Base-by-base conservation (phyloP, 2,329 filamentous ascomycete genomes). In the Neoarthrinium moseri region DNA sequence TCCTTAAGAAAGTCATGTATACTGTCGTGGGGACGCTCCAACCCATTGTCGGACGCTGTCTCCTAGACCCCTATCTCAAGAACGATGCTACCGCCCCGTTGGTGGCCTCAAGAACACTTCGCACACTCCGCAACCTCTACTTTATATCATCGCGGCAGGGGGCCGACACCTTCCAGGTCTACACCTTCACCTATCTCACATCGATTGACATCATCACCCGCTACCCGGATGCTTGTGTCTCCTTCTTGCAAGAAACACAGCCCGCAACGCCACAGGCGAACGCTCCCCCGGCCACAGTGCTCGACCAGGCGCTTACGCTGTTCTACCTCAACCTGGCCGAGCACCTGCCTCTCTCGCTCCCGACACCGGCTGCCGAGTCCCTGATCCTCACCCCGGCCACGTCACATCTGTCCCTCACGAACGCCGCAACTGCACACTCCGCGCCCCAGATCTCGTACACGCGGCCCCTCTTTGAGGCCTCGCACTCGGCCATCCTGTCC, bases 321-420 rank as follows among this genome's bases (percentile, higher is more conserved):
- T 96, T 89, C 70, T 95, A 95, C 67, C 78, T 96, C 51, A 94
- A 95, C 60, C 81, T 86, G 0, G 85, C 88, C 2, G 91, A 96
- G 63, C 89, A 95, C 63, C 83, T 96, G 49, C 84, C 89, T 0
- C 72, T 91, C 7, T 71, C 81, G 3, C 67, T 96, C 2, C 72
- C 87, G 0, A 77, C 86, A 1, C 69, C 76, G 4, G 77, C 80
- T 3, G 89, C 84, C 56, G 88, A 95, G 56, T 73, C 81, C 3
- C 73, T 95, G 2, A 78, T 95, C 13, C 73, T 95, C 43, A 78
- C 84, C 26, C 85, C 89, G 1, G 87, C 90, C 6, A 79, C 82
- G 5, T 79, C 86, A 1, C 94, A 95, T 60, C 80, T 96, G 3
- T 69, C 72, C 0, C 67, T 59, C 2, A 49, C 55, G 3, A 58